These are phyloP conservation scores for Mycena maculata DNA, from an alignment of 768 basidiomycete genomes.

Conservation along the genomic window DNA sequence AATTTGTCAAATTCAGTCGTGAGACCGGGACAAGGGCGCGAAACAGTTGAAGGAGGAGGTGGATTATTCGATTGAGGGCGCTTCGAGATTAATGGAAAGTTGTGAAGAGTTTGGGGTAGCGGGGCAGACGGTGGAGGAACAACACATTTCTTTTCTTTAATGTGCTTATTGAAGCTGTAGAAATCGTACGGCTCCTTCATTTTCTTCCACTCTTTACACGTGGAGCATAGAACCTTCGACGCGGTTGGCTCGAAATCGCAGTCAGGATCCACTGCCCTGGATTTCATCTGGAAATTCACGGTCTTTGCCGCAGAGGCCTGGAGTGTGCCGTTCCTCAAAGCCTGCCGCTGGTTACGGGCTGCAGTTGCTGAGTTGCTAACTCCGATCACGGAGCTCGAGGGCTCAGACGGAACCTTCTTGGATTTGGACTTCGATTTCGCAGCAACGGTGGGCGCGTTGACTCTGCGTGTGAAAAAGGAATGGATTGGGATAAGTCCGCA, in stretches of 20 bases:
- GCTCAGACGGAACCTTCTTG: not conserved
- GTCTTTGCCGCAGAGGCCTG: not conserved
- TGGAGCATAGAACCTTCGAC: constrained; percentile 21
- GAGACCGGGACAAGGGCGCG: not conserved
- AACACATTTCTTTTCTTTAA: not conserved
- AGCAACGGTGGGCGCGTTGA: no score
- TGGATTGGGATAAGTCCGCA: no score
- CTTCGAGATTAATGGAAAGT: not conserved
- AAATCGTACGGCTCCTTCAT: constrained; percentile 30
- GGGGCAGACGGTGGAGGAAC: not conserved
- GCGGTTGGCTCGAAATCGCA: not conserved
- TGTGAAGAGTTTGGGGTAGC: not conserved
- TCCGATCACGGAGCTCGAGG: not conserved
- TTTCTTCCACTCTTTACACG: constrained; percentile 22
- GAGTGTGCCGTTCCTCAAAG: not conserved
- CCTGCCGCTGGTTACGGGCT: not conserved
- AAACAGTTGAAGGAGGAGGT: not conserved
- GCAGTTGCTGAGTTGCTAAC: not conserved
- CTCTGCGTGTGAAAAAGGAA: no score
- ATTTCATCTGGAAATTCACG: not conserved
- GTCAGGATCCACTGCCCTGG: not conserved
- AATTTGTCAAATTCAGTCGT: not conserved
- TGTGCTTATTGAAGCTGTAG: constrained; percentile 26
- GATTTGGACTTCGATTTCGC: not conserved
- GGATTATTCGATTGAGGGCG: not conserved